Base-by-base conservation (phyloP, 352 stramenopile genomes). In the Discostella stelligera region DNA sequence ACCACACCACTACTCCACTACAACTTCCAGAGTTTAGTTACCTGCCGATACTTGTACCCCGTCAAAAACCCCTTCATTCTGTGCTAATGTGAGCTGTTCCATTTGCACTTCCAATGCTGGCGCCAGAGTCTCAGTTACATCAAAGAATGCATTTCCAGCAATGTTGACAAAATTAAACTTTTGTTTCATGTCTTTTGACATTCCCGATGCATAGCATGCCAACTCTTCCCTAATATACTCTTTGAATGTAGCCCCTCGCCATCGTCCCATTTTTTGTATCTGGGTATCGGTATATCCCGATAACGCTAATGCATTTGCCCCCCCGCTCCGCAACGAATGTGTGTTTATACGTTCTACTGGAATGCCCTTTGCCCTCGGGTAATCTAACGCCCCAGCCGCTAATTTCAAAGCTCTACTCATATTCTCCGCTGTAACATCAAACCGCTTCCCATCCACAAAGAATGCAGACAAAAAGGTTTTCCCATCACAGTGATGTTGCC, bases 251-350 rank as follows among this genome's bases (percentile, higher is more conserved):
- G 3, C 23, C 18, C 55, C 46, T 11, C 56, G 21, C 66, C 66
- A 74, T 18, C 49, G 16, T 14, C 66, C 66, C 55, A 68, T 67
- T 14, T 74, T 74, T 44, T 68, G 41, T 2, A 74, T 74, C 20
- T 74, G 16, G 7, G 10, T 55, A n/a, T 74, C 55, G 0, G 32
- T 55, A n/a, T 62, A 74, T 0, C 54, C 27, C 27, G 27, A 32
- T 5, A 32, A 5, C 27, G 27, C 27, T 5, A 32, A 32, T 5
- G 27, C 27, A 49, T 61, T 74, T 27, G 66, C 66, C 7, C 66
- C 55, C 14, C 66, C 66, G 37, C 5, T n/a, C 27, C 66, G 37
- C n/a, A 74, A 49, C 3, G 66, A 74, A 21, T 74, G 55, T 7
- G 66, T 74, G 48, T 74, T 32, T 2, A 32, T 32, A 2, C 27